Conservation (phyloP, 176 grass and related monocot species). For the Olyra latifolia region DNA sequence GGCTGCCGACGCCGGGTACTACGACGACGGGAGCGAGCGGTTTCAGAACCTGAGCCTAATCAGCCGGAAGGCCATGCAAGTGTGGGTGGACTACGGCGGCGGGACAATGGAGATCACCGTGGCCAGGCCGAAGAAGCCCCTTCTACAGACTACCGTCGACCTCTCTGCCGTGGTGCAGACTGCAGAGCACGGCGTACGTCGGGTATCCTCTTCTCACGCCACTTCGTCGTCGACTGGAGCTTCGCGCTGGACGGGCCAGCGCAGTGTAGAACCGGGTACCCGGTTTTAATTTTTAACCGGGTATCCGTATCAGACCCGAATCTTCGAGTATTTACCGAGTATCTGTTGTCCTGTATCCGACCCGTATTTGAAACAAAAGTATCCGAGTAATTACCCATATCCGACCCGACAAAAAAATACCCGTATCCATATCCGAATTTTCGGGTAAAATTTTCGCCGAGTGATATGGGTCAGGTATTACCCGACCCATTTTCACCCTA, state of each 20-base stretch:
- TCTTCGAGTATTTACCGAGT: too few species aligned
- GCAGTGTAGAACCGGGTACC: too few species aligned
- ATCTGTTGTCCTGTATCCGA: too few species aligned
- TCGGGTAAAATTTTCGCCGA: too few species aligned
- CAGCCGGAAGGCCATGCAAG: slow-evolving; percentile 52
- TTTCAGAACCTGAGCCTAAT: slow-evolving; percentile 38
- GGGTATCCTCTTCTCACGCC: slow-evolving; percentile 47
- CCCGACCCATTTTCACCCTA: too few species aligned
- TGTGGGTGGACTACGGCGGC: slow-evolving; percentile 51
- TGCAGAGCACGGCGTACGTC: slow-evolving; percentile 47
- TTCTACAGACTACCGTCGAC: slow-evolving; percentile 30
- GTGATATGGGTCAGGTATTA: too few species aligned
- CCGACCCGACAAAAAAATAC: too few species aligned
- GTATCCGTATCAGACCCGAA: too few species aligned
- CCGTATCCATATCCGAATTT: too few species aligned
- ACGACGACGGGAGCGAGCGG: slow-evolving; percentile 24
- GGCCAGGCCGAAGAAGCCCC: slow-evolving; percentile 37
- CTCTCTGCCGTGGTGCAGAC: slow-evolving; percentile 28
- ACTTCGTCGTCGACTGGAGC: slow-evolving; percentile 75
- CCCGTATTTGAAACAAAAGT: too few species aligned
- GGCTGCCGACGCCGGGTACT: slow-evolving; percentile 34
- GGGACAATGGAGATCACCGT: background rate
- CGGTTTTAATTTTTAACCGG: too few species aligned
- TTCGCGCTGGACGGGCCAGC: slow-evolving; percentile 56
- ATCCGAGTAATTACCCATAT: too few species aligned